Evolutionary conservation across 2,329 filamentous ascomycete species (phyloP), one percentile per base, ranked within the genome.

Genomic region (Ceratocystis huliohia): DNA sequence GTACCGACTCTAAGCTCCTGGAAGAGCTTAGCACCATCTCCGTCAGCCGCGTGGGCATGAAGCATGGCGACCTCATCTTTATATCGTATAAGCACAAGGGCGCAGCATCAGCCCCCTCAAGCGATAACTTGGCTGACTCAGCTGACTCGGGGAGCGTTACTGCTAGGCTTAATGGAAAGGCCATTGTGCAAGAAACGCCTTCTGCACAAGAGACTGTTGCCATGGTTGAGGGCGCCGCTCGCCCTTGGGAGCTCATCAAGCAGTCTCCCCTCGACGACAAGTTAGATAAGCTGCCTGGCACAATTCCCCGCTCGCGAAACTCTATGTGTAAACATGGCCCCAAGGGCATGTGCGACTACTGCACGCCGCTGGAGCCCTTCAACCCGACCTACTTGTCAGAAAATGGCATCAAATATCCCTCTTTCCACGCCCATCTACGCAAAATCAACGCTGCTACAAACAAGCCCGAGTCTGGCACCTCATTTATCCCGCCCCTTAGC

Each of bases 341-440:
- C 64, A 97, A 96, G 77, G 94, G 94, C 74, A 99, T 99, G 94
- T 99, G 94, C 76, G 94, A 99, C 77, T 95, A 96, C 77, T 99
- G 94, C 78, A 96, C 96, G 84, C 95, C 95, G 0, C 78, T 97
- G 63, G 94, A 99, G 73, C 94, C 94, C 0, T 99, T 96, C 76
- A 87, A 95, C 73, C 76, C 88, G n/a, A 86, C 86, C 66, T 96
- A 96, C 72, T 82, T 99, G 20, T 84, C 85, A 37, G 93, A 99
- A 72, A 95, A 93, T 81, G 96, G 96, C 81, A 96, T 99, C 82
- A 99, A 99, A 76, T 96, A 99, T 76, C 81, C 94, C 33, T 97
- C 94, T 0, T 96, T 97, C 77, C 94, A 99, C 76, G 89, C 92
- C 3, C 87, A 97, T 74, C 81, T 99, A 59, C 86, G 92, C 70